A percentile compares a stretch with the other conserved stretches of the same genome.
Conservation (phyloP, 441 rosid species). For the Syzygium syzygioides region DNA sequence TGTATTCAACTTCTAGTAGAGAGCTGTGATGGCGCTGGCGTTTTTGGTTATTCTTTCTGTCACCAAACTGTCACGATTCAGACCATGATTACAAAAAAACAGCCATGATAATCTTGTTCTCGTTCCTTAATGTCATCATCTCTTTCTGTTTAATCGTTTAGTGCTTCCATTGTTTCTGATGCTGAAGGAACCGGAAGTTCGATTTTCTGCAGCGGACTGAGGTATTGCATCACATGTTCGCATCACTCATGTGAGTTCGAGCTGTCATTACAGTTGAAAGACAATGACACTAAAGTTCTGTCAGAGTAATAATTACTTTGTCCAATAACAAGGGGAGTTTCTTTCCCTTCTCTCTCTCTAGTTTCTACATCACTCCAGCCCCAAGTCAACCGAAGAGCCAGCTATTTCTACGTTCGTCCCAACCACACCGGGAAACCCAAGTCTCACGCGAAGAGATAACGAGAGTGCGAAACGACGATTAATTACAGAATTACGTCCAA, state of each 20-base stretch:
- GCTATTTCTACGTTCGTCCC: background rate
- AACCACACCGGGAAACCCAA: background rate
- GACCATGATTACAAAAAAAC: background rate
- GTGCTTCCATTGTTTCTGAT: background rate
- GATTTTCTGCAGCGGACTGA: background rate
- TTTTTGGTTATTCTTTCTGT: background rate
- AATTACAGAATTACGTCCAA: background rate
- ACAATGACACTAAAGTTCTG: background rate
- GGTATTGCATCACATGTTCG: background rate
- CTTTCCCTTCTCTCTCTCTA: background rate
- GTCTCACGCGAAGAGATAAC: background rate
- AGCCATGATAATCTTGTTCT: background rate
- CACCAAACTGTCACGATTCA: background rate
- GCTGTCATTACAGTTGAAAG: background rate
- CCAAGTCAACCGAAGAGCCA: background rate
- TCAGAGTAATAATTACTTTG: background rate
- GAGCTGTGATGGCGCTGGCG: background rate
- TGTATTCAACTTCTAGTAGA: background rate
- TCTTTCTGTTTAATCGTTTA: background rate
- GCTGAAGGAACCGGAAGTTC: background rate
- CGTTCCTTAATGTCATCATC: background rate
- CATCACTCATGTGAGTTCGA: background rate
- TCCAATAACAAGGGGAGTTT: background rate
- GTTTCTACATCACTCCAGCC: constrained; percentile 11
- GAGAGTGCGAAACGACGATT: background rate